Evolutionary conservation across 495 filamentous ascomycete genomes (phyloP).

Genomic region (Neurospora cerealis): DNA sequence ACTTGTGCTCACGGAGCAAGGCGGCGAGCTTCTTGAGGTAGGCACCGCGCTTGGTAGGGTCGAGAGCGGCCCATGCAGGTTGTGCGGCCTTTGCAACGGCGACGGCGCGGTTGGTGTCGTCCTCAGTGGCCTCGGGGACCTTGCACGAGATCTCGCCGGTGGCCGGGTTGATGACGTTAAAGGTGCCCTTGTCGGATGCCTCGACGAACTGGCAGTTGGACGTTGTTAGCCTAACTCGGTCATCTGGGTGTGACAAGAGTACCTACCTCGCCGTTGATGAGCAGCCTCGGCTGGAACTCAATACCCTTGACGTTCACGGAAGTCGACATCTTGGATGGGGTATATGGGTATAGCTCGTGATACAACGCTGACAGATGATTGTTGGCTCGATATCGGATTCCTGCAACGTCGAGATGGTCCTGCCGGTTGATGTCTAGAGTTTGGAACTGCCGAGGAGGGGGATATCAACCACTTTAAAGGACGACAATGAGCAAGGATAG

Average conservation of each 20-base stretch:
- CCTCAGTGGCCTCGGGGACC: slow-evolving; percentile 22
- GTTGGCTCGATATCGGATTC: background rate
- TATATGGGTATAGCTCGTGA: background rate
- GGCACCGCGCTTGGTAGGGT: slow-evolving; percentile 29
- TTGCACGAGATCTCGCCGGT: slow-evolving; percentile 15
- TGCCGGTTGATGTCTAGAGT: background rate
- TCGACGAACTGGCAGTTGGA: slow-evolving; percentile 21
- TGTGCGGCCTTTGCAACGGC: slow-evolving; percentile 50
- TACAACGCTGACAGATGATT: background rate
- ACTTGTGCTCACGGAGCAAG: slow-evolving; percentile 34
- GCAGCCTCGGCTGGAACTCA: slow-evolving; percentile 16
- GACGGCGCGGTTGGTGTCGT: slow-evolving; percentile 49
- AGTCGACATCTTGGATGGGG: background rate
- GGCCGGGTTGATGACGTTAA: slow-evolving; percentile 24
- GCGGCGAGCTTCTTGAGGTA: slow-evolving; percentile 44
- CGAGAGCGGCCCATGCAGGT: slow-evolving; percentile 44
- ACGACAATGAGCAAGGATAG: background rate
- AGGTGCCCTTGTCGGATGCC: slow-evolving; percentile 24
- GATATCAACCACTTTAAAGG: background rate
- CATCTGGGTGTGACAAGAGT: background rate
- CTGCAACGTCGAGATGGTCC: background rate
- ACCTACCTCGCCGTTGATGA: slow-evolving; percentile 30
- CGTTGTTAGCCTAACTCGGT: background rate
- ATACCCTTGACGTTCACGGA: background rate
- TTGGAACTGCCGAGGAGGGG: background rate